Evolutionary conservation across 2,329 filamentous ascomycete genomes (phyloP), one percentile per base, ranked within the genome.

Genomic region (Dactylellina cionopaga): DNA sequence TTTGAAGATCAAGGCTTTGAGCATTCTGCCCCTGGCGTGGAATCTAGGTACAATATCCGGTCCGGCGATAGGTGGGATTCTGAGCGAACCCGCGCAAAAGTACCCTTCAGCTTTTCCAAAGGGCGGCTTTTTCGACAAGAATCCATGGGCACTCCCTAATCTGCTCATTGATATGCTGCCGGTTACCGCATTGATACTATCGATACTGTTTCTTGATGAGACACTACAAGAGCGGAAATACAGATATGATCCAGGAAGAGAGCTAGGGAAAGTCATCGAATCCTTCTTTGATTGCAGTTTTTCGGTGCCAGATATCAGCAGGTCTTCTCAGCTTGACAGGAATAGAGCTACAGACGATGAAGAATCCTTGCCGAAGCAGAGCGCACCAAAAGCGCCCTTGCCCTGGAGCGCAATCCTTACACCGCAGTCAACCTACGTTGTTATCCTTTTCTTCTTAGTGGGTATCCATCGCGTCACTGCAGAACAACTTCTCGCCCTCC

Each of bases 21-120:
- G 92, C 1, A 87, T 96, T 44, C 96, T 97, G 92, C 93, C 93
- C 0, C 96, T 96, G 78, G 90, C 96, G 5, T 97, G 93, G 92
- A 90, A 87, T 47, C 89, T 96, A 56, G 93, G 93, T 22, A 96
- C 92, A 7, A 96, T 96, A 75, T 85, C 96, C 58, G 93, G 93
- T 0, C 91, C 93, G 74, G 91, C 90, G 4, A 92, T 97, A 75
- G 94, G 94, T 69, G 94, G 94, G 31, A 87, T 90, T 62, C 92
- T 96, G 79, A 90, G 92, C 69, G 88, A 92, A 75, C 93, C 94
- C 24, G 86, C 88, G 74, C 83, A 86, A 33, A 88, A 88, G 17
- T 96, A 90, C 80, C 92, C 94, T 17, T 81, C 84, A 24, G 44
- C 86, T 0, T 95, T 96, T 78, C 87, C 89, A 43, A 78, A 82